Percentiles rank a stretch among this genome's conserved stretches.
Evolutionary conservation across 1,284 basidiomycete species (phyloP).

Genomic region (Volvariella volvacea): DNA sequence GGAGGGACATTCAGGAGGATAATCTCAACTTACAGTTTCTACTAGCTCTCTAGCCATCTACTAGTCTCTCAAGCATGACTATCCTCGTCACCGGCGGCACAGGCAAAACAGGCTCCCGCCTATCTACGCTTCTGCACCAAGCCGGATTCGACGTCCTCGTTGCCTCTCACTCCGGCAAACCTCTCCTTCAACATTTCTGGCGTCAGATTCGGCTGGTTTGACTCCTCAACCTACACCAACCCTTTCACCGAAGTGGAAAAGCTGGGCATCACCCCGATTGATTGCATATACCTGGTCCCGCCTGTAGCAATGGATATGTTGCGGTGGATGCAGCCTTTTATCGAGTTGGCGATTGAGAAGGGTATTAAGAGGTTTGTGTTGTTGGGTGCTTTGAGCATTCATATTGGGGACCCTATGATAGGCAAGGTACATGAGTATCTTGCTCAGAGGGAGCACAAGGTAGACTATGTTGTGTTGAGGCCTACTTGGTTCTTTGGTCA

Average conservation of each 20-base stretch:
- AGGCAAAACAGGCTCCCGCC: constrained; percentile 13
- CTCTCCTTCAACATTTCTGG: constrained; percentile 13
- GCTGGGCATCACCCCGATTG: constrained; percentile 8
- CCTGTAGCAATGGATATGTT: constrained; percentile 15
- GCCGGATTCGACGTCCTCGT: constrained; percentile 11
- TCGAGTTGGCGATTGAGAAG: constrained; percentile 20
- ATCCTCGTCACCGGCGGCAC: constrained; percentile 18
- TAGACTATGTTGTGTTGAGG: constrained; percentile 22
- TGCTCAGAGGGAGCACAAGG: constrained; percentile 10
- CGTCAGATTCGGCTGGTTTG: constrained; percentile 18
- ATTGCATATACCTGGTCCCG: constrained; percentile 18
- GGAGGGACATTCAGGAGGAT: too few species aligned
- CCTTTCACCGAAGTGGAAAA: constrained; percentile 13
- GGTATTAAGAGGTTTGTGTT: constrained; percentile 2
- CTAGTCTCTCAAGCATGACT: constrained; percentile 13
- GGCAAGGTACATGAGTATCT: constrained; percentile 16
- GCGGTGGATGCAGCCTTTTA: constrained; percentile 18
- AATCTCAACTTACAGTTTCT: too few species aligned
- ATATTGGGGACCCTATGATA: not conserved
- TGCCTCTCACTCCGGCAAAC: constrained; percentile 12
- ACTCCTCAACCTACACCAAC: constrained; percentile 15
- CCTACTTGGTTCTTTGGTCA: constrained; percentile 26
- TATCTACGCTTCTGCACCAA: constrained; percentile 12
- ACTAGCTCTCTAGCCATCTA: too few species aligned
- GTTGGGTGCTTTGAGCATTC: not conserved